Conservation (phyloP, 768 basidiomycete genomes). For the Gymnopilus dilepis region DNA sequence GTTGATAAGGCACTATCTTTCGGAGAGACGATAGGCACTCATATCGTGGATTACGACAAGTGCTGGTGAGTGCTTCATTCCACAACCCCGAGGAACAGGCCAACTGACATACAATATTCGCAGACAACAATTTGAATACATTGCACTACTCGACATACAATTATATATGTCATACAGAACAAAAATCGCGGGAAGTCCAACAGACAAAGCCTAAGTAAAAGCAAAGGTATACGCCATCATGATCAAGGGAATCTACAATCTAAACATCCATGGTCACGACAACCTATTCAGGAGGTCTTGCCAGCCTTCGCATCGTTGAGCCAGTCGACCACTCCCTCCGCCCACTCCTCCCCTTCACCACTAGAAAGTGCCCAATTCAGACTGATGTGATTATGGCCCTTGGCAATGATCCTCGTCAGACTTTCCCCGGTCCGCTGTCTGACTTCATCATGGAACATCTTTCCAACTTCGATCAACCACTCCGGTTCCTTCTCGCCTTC, state of each 20-base stretch:
- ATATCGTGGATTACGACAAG: slow-evolving; percentile 52
- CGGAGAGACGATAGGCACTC: slow-evolving; percentile 46
- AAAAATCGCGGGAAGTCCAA: background rate
- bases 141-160: background rate
- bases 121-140: background rate
- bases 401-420: slow-evolving; percentile 42
- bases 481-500: slow-evolving; percentile 60
- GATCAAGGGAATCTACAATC: background rate
- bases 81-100: too few relatives aligned
- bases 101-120: too few relatives aligned
- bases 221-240: background rate
- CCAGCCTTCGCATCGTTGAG: slow-evolving; percentile 24
- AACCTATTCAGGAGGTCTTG: background rate
- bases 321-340: slow-evolving; percentile 49
- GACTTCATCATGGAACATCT: slow-evolving; percentile 45
- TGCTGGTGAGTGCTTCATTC: background rate
- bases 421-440: slow-evolving; percentile 37
- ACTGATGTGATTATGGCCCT: slow-evolving; percentile 71
- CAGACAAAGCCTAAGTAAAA: background rate
- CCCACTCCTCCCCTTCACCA: slow-evolving; percentile 71
- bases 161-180: background rate
- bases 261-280: background rate
- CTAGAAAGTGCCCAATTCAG: slow-evolving; percentile 51
- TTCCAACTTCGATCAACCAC: slow-evolving; percentile 41
- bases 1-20: slow-evolving; percentile 62